Evolutionary conservation across 2,329 filamentous ascomycete species (phyloP).

Genomic region (Monilinia laxa): DNA sequence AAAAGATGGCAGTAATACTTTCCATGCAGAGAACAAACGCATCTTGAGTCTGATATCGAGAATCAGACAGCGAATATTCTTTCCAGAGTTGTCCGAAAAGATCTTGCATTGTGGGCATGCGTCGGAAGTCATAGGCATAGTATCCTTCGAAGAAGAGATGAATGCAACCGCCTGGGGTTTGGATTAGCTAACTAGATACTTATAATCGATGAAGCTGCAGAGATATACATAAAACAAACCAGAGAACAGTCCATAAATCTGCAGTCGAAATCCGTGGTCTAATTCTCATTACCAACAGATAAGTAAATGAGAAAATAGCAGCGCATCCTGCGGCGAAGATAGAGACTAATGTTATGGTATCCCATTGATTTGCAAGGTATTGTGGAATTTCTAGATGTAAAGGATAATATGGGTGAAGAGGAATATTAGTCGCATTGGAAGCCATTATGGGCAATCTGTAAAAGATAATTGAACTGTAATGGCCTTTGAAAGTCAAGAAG

Average conservation of each 20-base stretch:
- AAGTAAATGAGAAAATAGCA: neutral
- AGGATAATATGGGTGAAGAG: slow-evolving; percentile 3
- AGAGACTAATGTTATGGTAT: neutral
- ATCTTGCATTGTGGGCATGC: slow-evolving; percentile 44
- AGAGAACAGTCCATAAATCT: neutral
- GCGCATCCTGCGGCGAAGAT: neutral
- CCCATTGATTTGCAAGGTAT: slow-evolving; percentile 1
- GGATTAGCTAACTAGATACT: neutral
- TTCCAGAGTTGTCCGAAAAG: slow-evolving; percentile 58
- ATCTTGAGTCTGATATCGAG: slow-evolving; percentile 53
- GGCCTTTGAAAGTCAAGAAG: neutral
- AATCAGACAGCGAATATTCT: slow-evolving; percentile 57
- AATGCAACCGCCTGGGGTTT: slow-evolving; percentile 34
- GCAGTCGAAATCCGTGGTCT: neutral
- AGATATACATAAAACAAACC: neutral
- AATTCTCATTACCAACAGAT: neutral
- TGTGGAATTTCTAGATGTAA: neutral
- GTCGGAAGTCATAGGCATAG: slow-evolving; percentile 47
- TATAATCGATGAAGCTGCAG: neutral
- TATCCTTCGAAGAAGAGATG: slow-evolving; percentile 44
- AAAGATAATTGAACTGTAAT: neutral
- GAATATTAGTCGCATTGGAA: no score
- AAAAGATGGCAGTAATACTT: slow-evolving; percentile 47
- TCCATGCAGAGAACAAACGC: slow-evolving; percentile 56
- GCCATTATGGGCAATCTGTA: neutral